Evolutionary conservation across 1,284 basidiomycete species (phyloP).

Genomic region (Boletus subluridellus): DNA sequence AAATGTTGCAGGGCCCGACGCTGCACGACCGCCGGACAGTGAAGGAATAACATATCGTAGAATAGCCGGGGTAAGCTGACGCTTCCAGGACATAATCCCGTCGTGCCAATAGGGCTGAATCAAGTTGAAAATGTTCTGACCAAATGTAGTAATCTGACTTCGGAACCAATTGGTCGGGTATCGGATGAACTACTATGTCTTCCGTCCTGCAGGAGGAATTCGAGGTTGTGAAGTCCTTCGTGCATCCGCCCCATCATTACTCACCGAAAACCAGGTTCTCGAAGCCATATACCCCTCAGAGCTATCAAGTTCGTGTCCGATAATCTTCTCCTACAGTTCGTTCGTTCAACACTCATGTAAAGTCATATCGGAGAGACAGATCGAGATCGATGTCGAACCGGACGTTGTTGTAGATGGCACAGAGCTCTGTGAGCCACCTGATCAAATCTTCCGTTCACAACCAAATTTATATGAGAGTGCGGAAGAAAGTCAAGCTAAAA

Average conservation of each 20-base stretch:
- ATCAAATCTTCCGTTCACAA: conserved; percentile 9
- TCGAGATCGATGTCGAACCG: conserved; percentile 86
- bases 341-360: conserved; percentile 51
- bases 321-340: conserved; percentile 26
- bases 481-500: conserved; percentile 65
- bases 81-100: conserved; percentile 24
- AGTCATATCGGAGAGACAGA: conserved; percentile 82
- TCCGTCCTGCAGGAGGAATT: conserved; percentile 78
- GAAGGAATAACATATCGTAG: conserved; percentile 14
- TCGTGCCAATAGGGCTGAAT: not conserved
- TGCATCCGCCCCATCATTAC: conserved; percentile 4
- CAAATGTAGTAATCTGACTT: conserved; percentile 19
- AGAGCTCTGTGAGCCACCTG: conserved; percentile 51
- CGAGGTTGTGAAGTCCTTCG: conserved; percentile 55
- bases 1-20: not conserved
- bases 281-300: conserved; percentile 96
- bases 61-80: conserved; percentile 14
- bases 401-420: conserved; percentile 68
- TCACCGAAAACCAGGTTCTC: conserved; percentile 61
- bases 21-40: not conserved
- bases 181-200: conserved; percentile 45
- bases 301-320: conserved; percentile 72
- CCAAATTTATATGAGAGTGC: conserved; percentile 20
- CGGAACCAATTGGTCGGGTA: conserved; percentile 27
- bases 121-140: conserved; percentile 12